Percentiles rank a stretch among this genome's conserved stretches.
phyloP scores from a whole-genome alignment of 768 basidiomycete genomes.

The Termitomyces eurrhizus region DNA sequence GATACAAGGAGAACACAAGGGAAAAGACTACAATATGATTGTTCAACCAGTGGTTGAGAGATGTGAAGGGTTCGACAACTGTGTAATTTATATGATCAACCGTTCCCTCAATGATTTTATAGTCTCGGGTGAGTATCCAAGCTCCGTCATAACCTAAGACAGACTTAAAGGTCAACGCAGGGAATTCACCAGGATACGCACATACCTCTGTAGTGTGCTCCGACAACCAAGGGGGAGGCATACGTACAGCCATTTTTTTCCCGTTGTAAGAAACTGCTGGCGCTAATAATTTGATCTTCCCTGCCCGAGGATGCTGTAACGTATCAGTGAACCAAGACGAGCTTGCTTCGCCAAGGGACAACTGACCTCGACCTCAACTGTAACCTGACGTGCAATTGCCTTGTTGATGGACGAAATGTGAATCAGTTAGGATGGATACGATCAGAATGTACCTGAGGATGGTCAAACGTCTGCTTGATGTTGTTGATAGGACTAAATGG shows the following conservation, averaged over 20 bases:
- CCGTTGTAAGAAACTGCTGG: conserved; percentile 84
- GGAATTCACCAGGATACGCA: background rate
- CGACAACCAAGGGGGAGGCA: conserved; percentile 85
- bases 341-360: conserved; percentile 24
- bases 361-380: conserved; percentile 75
- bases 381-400: conserved; percentile 71
- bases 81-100: conserved; percentile 13
- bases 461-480: conserved; percentile 83
- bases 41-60: background rate
- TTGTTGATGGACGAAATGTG: conserved; percentile 24
- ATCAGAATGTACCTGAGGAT: conserved; percentile 54
- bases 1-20: background rate
- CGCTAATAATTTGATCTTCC: conserved; percentile 73
- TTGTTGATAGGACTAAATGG: conserved; percentile 93
- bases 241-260: conserved; percentile 64
- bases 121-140: conserved; percentile 19
- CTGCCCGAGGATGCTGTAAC: conserved; percentile 65
- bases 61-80: background rate
- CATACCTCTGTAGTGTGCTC: conserved; percentile 77
- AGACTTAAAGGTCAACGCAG: background rate
- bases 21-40: background rate
- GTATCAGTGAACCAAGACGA: conserved; percentile 16
- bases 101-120: conserved; percentile 16
- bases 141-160: conserved; percentile 29
- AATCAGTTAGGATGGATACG: background rate